These are phyloP conservation scores for Cryptococcus depauperatus DNA, from an alignment of 1,284 basidiomycete genomes.

Conservation along the genomic window DNA sequence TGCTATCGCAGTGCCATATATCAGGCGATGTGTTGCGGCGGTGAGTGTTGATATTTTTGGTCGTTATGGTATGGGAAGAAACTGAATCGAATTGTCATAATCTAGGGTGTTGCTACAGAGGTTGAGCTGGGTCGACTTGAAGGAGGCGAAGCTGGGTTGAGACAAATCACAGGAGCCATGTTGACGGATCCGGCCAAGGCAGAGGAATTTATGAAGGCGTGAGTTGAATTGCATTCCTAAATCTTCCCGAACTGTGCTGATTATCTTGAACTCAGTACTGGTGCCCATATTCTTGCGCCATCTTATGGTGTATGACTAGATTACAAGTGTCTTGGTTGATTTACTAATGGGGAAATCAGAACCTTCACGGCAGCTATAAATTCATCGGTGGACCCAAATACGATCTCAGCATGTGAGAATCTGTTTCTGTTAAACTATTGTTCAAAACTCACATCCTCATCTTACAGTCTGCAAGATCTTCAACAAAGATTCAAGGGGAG, in stretches of 20 bases:
- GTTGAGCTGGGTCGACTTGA: slow-evolving; percentile 48
- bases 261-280: slow-evolving; percentile 27
- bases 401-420: slow-evolving; percentile 35
- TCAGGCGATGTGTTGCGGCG: slow-evolving; percentile 33
- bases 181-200: slow-evolving; percentile 46
- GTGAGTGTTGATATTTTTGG: slow-evolving; percentile 8
- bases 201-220: slow-evolving; percentile 41
- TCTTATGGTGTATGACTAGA: slow-evolving; percentile 33
- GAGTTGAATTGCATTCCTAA: slow-evolving; percentile 11
- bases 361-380: slow-evolving; percentile 46
- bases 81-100: not conserved
- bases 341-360: no score
- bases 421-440: no score
- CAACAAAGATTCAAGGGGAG: slow-evolving; percentile 25
- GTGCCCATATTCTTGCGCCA: slow-evolving; percentile 46
- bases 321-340: no score
- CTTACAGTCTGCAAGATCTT: slow-evolving; percentile 23
- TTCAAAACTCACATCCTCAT: not conserved
- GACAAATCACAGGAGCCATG: slow-evolving; percentile 46
- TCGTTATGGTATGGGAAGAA: not conserved
- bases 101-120: slow-evolving; percentile 47
- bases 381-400: slow-evolving; percentile 37
- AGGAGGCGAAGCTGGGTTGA: slow-evolving; percentile 47
- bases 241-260: not conserved
- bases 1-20: slow-evolving; percentile 38